Base-by-base conservation (phyloP, 2,329 filamentous ascomycete genomes). In the Pseudogymnoascus sp. region DNA sequence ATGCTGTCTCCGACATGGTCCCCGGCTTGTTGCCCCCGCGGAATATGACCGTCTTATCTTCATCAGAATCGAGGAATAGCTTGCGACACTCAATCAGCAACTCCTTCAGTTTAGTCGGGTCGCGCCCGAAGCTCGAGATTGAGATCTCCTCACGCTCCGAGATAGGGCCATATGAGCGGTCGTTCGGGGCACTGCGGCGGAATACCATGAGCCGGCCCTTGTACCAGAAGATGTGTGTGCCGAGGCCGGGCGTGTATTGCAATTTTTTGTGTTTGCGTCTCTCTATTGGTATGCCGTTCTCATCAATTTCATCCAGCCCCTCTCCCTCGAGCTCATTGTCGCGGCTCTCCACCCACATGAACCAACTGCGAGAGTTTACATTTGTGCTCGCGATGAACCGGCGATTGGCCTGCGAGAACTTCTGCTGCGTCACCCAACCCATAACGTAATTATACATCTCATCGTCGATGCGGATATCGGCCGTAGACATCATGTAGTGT, bases 381-480 rank as follows among this genome's bases (percentile, higher is more conserved):
- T 82, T 83, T 5, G 85, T 87, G 70, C 86, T 87, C 42, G 84
- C 87, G 10, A 89, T 79, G 67, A 89, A 87, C 50, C 80, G 80
- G 13, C 84, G 83, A 0, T 86, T 82, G 4, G 77, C 75, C 65
- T 82, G 79, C 19, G 85, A 79, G 67, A 89, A 89, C 3, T 76
- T 73, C 72, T 90, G 87, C 35, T 77, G 74, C 1, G 86, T 80
- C 2, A 90, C 80, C 87, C 87, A 90, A 26, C 79, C 80, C 85
- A 90, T 89, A 42, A 90, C 70, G 69, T 89, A 88, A 70, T 86
- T 86, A 76, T 89, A 90, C 63, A 88, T 83, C 71, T 90, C 87
- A 68, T 91, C 88, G 64, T 90, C 86, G 29, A 83, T 80, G 50
- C 85, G 81, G 40, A 91, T 82, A 68, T 87, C 83, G 16, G 87